phyloP scores from a whole-genome alignment of 805 yeast species.

The Suhomyces vadensis region DNA sequence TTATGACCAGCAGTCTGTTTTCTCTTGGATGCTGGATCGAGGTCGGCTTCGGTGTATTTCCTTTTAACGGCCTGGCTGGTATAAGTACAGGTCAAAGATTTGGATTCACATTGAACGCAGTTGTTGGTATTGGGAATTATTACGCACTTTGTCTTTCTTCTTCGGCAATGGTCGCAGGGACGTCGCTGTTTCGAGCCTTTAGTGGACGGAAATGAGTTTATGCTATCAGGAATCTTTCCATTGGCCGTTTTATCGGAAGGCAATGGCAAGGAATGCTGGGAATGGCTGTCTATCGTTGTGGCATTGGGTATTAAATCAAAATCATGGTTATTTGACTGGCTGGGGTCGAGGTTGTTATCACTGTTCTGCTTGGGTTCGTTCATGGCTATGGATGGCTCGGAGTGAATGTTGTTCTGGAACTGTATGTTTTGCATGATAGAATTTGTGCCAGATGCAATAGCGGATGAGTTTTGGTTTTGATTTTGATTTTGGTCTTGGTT shows the following conservation, averaged over 20 bases:
- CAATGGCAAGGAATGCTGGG: not conserved
- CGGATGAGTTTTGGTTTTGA: not conserved
- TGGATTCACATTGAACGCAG: constrained; percentile 77
- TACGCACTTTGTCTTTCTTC: constrained; percentile 79
- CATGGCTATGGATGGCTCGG: constrained; percentile 4
- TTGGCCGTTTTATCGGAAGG: not conserved
- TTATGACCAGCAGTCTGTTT: constrained; percentile 14
- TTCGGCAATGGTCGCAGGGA: constrained; percentile 85
- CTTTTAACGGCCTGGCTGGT: constrained; percentile 54
- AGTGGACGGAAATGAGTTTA: not conserved
- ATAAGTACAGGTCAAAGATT: constrained; percentile 73
- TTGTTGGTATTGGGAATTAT: constrained; percentile 59
- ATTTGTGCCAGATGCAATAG: constrained; percentile 11
- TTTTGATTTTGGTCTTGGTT: not conserved
- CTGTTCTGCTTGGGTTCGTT: not conserved
- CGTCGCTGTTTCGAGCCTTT: constrained; percentile 43
- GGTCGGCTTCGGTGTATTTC: constrained; percentile 22
- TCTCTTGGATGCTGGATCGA: constrained; percentile 14
- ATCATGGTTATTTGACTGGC: not conserved
- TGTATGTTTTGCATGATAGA: constrained; percentile 33
- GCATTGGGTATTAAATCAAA: not conserved
- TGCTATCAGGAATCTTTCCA: not conserved
- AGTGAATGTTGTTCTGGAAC: constrained; percentile 30
- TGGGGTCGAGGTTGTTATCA: not conserved
- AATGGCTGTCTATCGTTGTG: no score